Conservation (phyloP, 495 filamentous ascomycete genomes). For the Aspergillus sclerotioniger region DNA sequence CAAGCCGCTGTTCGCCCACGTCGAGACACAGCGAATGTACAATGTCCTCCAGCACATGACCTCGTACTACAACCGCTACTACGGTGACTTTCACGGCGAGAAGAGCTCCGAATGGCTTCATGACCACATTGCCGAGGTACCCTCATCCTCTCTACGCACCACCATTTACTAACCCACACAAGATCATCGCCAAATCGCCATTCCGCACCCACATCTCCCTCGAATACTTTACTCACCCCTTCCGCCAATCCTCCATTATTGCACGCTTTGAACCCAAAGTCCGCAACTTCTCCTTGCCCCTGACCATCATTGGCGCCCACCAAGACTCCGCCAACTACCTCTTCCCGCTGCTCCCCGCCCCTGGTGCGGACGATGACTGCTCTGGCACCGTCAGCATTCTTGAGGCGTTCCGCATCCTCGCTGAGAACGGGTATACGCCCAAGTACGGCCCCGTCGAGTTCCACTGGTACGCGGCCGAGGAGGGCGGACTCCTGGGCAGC, state of each 20-base stretch:
- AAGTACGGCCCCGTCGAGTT: conserved; percentile 1
- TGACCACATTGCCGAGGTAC: background rate
- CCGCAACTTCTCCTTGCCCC: conserved; percentile 1
- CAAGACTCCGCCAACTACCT: conserved; percentile 3
- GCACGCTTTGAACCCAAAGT: conserved; percentile 6
- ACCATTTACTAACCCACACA: background rate
- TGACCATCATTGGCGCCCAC: conserved; percentile 4
- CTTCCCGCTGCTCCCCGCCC: conserved; percentile 2
- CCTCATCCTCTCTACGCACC: background rate
- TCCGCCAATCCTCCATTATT: conserved; percentile 3
- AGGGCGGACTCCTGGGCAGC: conserved; percentile 1
- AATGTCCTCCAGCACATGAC: conserved; percentile 1
- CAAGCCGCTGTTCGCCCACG: background rate
- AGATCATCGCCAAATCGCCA: conserved; percentile 1
- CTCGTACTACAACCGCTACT: conserved; percentile 5
- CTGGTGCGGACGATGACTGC: conserved; percentile 2
- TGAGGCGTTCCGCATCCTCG: background rate
- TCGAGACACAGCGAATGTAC: conserved; percentile 1
- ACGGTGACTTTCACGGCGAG: conserved; percentile 1
- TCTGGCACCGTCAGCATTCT: conserved; percentile 3
- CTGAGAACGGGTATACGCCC: conserved; percentile 1
- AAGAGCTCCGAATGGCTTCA: conserved; percentile 4
- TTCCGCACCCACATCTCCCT: conserved; percentile 5
- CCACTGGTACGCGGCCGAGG: conserved; percentile 5
- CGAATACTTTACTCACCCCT: conserved; percentile 3